Percentiles rank a stretch among this genome's conserved stretches.
These are phyloP conservation scores for Boletus fagicola DNA, from an alignment of 768 basidiomycete genomes.

Conservation along the genomic window DNA sequence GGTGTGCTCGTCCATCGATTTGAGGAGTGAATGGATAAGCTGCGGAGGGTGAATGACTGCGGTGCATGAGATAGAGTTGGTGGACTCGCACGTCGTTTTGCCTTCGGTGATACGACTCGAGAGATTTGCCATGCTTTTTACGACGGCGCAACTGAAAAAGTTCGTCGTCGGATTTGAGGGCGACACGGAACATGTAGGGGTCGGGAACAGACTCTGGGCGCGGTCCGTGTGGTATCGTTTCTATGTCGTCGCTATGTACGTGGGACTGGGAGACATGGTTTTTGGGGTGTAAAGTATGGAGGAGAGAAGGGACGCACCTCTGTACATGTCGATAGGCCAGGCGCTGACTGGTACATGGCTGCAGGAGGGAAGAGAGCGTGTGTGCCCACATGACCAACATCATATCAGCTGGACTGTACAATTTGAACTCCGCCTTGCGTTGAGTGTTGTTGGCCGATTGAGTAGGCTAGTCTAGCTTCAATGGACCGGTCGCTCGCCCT, in stretches of 20 bases:
- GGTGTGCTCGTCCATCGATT: slow-evolving; percentile 88
- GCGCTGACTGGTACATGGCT: slow-evolving; percentile 1
- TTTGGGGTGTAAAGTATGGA: neutral
- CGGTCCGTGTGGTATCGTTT: slow-evolving; percentile 36
- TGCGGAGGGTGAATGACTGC: slow-evolving; percentile 31
- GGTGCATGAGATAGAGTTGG: neutral
- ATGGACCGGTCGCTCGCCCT: slow-evolving; percentile 32
- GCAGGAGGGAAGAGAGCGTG: neutral
- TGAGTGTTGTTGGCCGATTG: too few relatives aligned
- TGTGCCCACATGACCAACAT: too few relatives aligned
- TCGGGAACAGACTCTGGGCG: slow-evolving; percentile 41
- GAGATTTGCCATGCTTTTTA: slow-evolving; percentile 55
- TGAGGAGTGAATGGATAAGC: slow-evolving; percentile 86
- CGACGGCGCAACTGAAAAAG: slow-evolving; percentile 58
- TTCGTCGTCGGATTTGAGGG: slow-evolving; percentile 59
- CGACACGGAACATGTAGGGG: slow-evolving; percentile 65
- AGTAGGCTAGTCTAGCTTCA: too few relatives aligned
- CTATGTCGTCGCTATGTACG: slow-evolving; percentile 31
- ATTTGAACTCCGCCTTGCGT: too few relatives aligned
- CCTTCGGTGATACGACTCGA: slow-evolving; percentile 64
- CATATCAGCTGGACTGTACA: too few relatives aligned
- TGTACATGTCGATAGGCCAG: slow-evolving; percentile 2
- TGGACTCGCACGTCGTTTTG: slow-evolving; percentile 65
- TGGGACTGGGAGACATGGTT: neutral
- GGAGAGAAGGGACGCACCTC: slow-evolving; percentile 7